These are phyloP conservation scores for Crithidia mellificae DNA, from an alignment of 208 protist species.

Conservation along the genomic window DNA sequence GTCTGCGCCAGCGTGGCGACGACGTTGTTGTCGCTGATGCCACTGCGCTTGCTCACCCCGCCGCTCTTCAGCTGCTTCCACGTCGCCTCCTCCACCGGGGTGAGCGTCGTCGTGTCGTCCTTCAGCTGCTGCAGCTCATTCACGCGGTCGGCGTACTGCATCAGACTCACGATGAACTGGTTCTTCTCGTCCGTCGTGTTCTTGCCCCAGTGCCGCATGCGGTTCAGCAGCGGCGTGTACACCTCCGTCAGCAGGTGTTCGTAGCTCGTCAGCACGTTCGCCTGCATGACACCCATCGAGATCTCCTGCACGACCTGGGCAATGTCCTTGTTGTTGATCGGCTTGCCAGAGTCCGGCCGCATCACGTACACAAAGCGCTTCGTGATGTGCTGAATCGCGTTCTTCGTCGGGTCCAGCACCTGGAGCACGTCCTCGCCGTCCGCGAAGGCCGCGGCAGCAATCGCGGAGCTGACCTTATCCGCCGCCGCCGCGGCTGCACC, in stretches of 20 bases:
- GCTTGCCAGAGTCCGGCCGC: constrained; percentile 57
- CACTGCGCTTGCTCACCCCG: constrained; percentile 76
- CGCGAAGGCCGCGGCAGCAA: constrained; percentile 9
- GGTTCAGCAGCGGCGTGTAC: constrained; percentile 91
- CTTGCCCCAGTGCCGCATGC: constrained; percentile 83
- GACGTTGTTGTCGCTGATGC: constrained; percentile 72
- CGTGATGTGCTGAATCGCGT: constrained; percentile 59
- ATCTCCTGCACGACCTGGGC: constrained; percentile 82
- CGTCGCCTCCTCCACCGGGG: constrained; percentile 65
- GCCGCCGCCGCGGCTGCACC: background rate
- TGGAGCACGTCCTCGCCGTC: constrained; percentile 61
- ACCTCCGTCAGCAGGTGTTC: constrained; percentile 91
- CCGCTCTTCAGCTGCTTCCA: constrained; percentile 81
- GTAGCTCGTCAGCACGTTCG: constrained; percentile 81
- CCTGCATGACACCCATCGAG: constrained; percentile 83
- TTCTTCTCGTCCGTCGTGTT: constrained; percentile 85
- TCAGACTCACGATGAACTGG: constrained; percentile 82
- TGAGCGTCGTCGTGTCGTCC: constrained; percentile 60
- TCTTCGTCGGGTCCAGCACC: constrained; percentile 68
- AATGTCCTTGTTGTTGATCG: constrained; percentile 78
- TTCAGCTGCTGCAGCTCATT: constrained; percentile 88
- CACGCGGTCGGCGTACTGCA: constrained; percentile 89
- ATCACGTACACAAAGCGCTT: constrained; percentile 84
- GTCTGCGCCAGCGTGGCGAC: constrained; percentile 61
- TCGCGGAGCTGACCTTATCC: constrained; percentile 5